Conservation (phyloP, 495 filamentous ascomycete species). For the Physcia stellaris region DNA sequence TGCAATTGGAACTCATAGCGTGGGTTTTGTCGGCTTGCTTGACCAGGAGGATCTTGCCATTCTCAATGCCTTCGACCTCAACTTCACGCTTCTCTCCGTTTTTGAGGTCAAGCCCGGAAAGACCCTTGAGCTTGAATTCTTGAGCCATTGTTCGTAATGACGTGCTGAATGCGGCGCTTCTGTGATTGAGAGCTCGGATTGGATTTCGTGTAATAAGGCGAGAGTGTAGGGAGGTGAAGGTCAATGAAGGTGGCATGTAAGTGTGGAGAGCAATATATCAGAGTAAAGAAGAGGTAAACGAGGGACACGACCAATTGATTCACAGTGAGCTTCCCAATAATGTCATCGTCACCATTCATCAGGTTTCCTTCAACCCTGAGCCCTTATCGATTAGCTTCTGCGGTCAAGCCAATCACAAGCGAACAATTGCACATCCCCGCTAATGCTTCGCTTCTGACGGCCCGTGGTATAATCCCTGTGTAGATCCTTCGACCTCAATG, state of each 20-base stretch:
- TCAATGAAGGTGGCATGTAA: conserved; percentile 6
- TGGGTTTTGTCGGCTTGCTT: conserved; percentile 61
- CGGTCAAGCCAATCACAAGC: too few species aligned
- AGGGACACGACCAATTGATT: too few species aligned
- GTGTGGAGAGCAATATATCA: too few species aligned
- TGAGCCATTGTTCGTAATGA: conserved; percentile 33
- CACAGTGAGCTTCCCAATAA: too few species aligned
- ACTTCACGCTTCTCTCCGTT: conserved; percentile 74
- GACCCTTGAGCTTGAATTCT: conserved; percentile 77
- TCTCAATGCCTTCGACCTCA: conserved; percentile 77
- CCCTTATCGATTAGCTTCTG: too few species aligned
- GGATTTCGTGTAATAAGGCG: background rate
- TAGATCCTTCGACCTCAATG: too few species aligned
- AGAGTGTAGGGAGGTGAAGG: background rate
- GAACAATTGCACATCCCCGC: too few species aligned
- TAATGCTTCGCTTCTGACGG: too few species aligned
- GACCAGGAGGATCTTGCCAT: conserved; percentile 72
- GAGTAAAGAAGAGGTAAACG: too few species aligned
- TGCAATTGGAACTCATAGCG: conserved; percentile 76
- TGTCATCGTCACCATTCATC: too few species aligned
- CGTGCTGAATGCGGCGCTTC: conserved; percentile 14
- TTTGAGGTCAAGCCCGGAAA: conserved; percentile 57
- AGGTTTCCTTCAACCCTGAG: too few species aligned
- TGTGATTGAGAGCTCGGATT: background rate
- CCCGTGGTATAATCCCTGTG: too few species aligned